Evolutionary conservation across 495 filamentous ascomycete genomes (phyloP).

Genomic region (Amorphotheca resinae): DNA sequence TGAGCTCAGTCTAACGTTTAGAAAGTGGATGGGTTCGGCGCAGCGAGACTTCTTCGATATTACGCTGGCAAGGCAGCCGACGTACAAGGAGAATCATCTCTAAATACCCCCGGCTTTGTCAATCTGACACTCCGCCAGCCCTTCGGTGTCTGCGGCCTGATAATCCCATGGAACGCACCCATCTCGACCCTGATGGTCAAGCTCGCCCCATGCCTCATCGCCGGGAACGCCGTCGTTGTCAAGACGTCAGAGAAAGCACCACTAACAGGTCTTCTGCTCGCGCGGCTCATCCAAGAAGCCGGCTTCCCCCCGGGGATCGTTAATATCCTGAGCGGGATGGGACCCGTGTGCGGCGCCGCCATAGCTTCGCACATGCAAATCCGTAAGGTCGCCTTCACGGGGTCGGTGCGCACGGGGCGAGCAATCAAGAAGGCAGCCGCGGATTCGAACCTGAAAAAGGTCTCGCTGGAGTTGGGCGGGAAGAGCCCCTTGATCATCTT

Average conservation of each 20-base stretch:
- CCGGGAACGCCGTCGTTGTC: slow-evolving; percentile 62
- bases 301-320: slow-evolving; percentile 92
- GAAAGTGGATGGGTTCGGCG: not conserved
- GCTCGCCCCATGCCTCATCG: slow-evolving; percentile 49
- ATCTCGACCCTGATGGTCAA: slow-evolving; percentile 26
- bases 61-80: slow-evolving; percentile 26
- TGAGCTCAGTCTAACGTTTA: not conserved
- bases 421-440: slow-evolving; percentile 90
- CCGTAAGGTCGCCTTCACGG: slow-evolving; percentile 96
- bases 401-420: slow-evolving; percentile 79
- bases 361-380: slow-evolving; percentile 90
- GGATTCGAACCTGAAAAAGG: slow-evolving; percentile 91
- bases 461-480: slow-evolving; percentile 90
- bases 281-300: slow-evolving; percentile 72
- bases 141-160: slow-evolving; percentile 43
- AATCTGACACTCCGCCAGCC: slow-evolving; percentile 64
- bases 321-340: slow-evolving; percentile 87
- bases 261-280: slow-evolving; percentile 52
- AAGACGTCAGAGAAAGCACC: slow-evolving; percentile 71
- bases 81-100: slow-evolving; percentile 5
- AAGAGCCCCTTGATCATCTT: slow-evolving; percentile 98
- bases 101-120: slow-evolving; percentile 14
- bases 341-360: slow-evolving; percentile 74
- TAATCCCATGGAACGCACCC: slow-evolving; percentile 41
- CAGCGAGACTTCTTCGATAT: slow-evolving; percentile 19